These are phyloP conservation scores for Rosa lucieae DNA, from an alignment of 306 rosid genomes.

Conservation along the genomic window DNA sequence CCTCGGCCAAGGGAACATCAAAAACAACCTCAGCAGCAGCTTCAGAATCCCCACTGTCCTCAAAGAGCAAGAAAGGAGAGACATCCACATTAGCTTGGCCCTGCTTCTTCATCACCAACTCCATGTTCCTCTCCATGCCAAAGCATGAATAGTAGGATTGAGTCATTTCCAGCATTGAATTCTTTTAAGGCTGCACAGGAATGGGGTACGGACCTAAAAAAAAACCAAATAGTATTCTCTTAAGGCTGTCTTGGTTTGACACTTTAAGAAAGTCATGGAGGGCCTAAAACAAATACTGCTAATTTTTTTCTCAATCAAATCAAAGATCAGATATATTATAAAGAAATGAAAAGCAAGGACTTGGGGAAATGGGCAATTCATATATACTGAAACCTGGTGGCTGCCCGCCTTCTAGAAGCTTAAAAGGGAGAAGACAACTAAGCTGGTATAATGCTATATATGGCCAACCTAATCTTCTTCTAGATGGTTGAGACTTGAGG, in stretches of 20 bases:
- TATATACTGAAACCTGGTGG: not conserved
- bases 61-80: conserved; percentile 53
- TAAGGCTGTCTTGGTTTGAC: conserved; percentile 4
- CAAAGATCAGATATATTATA: not conserved
- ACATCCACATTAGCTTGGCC: conserved; percentile 26
- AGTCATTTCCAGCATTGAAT: not conserved
- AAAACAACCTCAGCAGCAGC: conserved; percentile 8
- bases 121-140: conserved; percentile 2
- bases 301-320: not conserved
- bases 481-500: conserved; percentile 3
- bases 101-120: conserved; percentile 5
- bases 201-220: not conserved
- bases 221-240: not conserved
- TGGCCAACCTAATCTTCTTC: conserved; percentile 10
- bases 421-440: not conserved
- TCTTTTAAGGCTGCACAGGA: not conserved
- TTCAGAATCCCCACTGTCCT: conserved; percentile 85
- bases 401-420: conserved; percentile 20
- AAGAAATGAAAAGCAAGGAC: not conserved
- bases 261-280: conserved; percentile 2
- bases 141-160: not conserved
- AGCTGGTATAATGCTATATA: not conserved
- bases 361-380: not conserved
- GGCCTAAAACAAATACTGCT: not conserved
- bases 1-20: conserved; percentile 29